Conservation (phyloP, 1,284 basidiomycete genomes). For the Cutaneotrichosporon sp. region DNA sequence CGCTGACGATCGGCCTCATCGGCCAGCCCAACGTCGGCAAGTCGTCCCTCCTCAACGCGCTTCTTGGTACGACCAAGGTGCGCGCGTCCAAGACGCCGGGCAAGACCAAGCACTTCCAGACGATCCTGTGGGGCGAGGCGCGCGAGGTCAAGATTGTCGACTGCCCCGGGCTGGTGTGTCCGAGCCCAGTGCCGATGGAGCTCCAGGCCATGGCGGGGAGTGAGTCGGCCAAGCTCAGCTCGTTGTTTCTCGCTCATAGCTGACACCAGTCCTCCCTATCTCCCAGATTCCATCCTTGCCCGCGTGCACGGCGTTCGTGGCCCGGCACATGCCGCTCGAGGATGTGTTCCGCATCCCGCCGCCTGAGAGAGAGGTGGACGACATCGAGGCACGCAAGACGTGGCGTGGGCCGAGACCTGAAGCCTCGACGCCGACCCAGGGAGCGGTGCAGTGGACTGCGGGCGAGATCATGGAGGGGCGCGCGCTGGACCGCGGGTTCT, state of each 20-base stretch:
- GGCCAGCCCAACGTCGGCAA: constrained; percentile 68
- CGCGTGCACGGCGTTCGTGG: constrained; percentile 69
- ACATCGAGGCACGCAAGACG: constrained; percentile 42
- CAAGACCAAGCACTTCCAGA: constrained; percentile 98
- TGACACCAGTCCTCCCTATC: constrained; percentile 67
- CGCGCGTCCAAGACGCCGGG: constrained; percentile 96
- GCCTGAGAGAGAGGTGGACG: constrained; percentile 47
- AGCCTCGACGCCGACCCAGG: too few species aligned
- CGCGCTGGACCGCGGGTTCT: constrained; percentile 72
- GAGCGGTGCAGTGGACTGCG: constrained; percentile 48
- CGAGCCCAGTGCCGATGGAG: constrained; percentile 74
- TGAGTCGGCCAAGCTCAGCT: constrained; percentile 3
- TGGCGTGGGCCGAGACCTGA: constrained; percentile 38
- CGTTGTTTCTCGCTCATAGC: too few species aligned
- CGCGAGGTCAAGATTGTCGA: constrained; percentile 77
- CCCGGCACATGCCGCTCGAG: constrained; percentile 75
- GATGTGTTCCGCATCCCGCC: constrained; percentile 61
- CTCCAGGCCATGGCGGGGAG: constrained; percentile 63
- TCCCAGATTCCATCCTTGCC: constrained; percentile 79
- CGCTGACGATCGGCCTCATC: constrained; percentile 78
- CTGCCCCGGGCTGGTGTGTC: constrained; percentile 83
- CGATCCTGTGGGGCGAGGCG: constrained; percentile 72
- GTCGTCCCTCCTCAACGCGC: constrained; percentile 62
- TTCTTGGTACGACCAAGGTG: constrained; percentile 79
- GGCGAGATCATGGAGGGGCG: constrained; percentile 75